Base-by-base conservation (phyloP, 1,284 basidiomycete genomes). In the Papiliotrema flavescens region DNA sequence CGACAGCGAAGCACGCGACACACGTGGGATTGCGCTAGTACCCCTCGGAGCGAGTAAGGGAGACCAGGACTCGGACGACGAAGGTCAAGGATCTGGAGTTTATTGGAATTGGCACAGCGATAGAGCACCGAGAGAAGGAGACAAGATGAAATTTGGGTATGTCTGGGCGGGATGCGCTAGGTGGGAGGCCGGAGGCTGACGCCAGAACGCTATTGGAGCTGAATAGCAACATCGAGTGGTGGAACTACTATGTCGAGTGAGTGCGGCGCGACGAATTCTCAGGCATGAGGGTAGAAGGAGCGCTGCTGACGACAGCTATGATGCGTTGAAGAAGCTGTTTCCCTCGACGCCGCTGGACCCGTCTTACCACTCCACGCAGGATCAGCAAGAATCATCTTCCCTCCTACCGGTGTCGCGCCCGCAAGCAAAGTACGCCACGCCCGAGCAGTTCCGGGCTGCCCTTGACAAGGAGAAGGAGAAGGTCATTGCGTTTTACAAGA, bases 171-270 rank as follows among this genome's bases (percentile, higher is more conserved):
- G 39, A 40, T 32, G 11, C 5, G 11, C 6, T 5, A 32, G 28
- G 17, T 20, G 39, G n/a, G n/a, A 40, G 15, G 20, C 5, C 39
- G 6, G 17, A n/a, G 39, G 35, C 51, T 52, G 47, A 49, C 37
- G n/a, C 20, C 68, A 83, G 82, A 48, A 82, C 83, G 45, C 87
- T 90, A 15, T 82, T 96, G 60, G 90, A 94, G 72, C 93, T 95
- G 78, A 96, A 97, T 69, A 88, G 90, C 22, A 89, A 94, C 40
- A 82, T 91, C 1, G 93, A 97, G 60, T 97, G 94, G 93, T 88
- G 88, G 83, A 88, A 92, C 66, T 85, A 93, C 61, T 97, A 97
- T 71, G 87, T 98, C 58, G 76, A 78, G 73, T 76, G 54, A 62
- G 74, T 68, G 13, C 36, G 24, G 40, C 51, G 49, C 49, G 22